Percentiles rank a stretch among this genome's conserved stretches.
Conservation (phyloP, 2,329 filamentous ascomycete genomes). For the Calonectria leucothoes region DNA sequence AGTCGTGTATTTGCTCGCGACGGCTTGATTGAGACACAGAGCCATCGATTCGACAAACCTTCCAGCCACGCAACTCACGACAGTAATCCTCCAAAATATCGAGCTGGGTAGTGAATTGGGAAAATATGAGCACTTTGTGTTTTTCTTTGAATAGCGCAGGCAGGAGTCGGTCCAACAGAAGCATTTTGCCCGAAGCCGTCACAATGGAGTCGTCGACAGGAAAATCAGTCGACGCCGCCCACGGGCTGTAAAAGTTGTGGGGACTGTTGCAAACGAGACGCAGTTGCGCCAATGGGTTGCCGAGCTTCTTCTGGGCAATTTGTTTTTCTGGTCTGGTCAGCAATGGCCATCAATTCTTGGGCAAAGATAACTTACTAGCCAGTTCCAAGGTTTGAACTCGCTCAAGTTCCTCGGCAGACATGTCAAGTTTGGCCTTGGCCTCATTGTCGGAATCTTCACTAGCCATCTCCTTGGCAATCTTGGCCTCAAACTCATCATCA, state of each 20-base stretch:
- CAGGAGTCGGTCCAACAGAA: constrained; percentile 88
- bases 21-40: constrained; percentile 81
- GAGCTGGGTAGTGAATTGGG: constrained; percentile 94
- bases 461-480: constrained; percentile 73
- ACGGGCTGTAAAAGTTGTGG: constrained; percentile 97
- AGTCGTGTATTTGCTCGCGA: constrained; percentile 76
- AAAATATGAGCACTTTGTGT: constrained; percentile 96
- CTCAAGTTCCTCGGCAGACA: constrained; percentile 71
- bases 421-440: constrained; percentile 27
- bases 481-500: constrained; percentile 86
- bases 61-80: constrained; percentile 78
- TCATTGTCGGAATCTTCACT: constrained; percentile 53
- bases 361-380: constrained; percentile 69
- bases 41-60: constrained; percentile 90
- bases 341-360: not conserved
- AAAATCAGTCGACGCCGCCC: constrained; percentile 69
- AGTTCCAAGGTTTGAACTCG: constrained; percentile 76
- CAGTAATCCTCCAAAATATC: constrained; percentile 93
- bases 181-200: constrained; percentile 93
- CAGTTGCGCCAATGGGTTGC: constrained; percentile 92
- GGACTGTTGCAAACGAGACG: constrained; percentile 93
- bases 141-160: constrained; percentile 77
- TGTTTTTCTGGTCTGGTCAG: constrained; percentile 72
- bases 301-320: constrained; percentile 90
- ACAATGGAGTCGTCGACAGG: constrained; percentile 84